A percentile compares a stretch with the other conserved stretches of the same genome.
Conservation (phyloP, 768 basidiomycete genomes). For the Suillus luteus region DNA sequence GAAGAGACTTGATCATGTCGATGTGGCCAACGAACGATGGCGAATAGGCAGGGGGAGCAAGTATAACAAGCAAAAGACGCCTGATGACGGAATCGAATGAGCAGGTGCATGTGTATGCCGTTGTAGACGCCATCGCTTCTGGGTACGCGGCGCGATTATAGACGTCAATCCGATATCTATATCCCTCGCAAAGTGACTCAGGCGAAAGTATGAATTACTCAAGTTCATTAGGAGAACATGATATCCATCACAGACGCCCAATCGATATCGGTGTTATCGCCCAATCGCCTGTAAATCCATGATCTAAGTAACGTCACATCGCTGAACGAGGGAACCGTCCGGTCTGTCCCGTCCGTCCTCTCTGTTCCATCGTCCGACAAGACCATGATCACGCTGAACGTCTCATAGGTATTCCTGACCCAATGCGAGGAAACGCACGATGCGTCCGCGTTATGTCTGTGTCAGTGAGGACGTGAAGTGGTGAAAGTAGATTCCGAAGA, state of each 20-base stretch:
- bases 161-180: background rate
- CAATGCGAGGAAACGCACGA: no score
- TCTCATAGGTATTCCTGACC: no score
- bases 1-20: constrained; percentile 3
- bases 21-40: constrained; percentile 2
- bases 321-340: no score
- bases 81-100: background rate
- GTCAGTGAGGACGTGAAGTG: no score
- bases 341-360: no score
- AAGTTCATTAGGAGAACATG: background rate
- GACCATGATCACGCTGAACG: no score
- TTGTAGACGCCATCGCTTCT: background rate
- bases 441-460: no score
- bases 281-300: background rate
- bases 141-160: background rate
- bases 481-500: background rate
- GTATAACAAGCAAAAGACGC: background rate
- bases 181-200: background rate
- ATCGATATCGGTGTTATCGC: background rate
- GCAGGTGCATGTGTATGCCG: background rate
- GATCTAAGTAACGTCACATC: no score
- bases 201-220: background rate
- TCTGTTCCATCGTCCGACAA: no score
- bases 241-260: background rate
- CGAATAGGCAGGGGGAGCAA: background rate